phyloP scores from a whole-genome alignment of 2,329 filamentous ascomycete genomes.

The Cyclaneusma minus region DNA sequence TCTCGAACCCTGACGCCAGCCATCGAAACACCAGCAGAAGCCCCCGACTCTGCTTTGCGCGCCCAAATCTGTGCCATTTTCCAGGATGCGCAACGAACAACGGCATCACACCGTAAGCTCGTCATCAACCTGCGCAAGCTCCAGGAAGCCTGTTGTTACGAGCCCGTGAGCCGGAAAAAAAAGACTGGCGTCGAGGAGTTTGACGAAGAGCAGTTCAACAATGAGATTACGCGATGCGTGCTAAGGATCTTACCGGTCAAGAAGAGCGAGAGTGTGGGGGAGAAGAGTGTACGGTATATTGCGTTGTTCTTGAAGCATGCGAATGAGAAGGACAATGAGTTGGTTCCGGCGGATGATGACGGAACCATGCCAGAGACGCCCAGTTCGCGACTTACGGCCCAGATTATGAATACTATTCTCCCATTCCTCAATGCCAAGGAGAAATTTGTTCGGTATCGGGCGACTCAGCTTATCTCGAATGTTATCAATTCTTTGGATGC shows the following conservation, averaged over 20 bases:
- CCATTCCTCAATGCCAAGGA: conserved; percentile 77
- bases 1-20: conserved; percentile 6
- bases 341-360: conserved; percentile 43
- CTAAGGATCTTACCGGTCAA: conserved; percentile 72
- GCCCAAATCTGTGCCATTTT: conserved; percentile 59
- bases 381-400: conserved; percentile 60
- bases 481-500: conserved; percentile 85
- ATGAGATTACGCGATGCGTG: conserved; percentile 71
- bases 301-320: conserved; percentile 71
- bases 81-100: conserved; percentile 73
- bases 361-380: conserved; percentile 69
- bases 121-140: conserved; percentile 78
- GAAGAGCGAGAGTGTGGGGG: conserved; percentile 80
- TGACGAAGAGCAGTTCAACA: conserved; percentile 75
- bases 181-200: conserved; percentile 46
- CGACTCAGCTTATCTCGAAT: conserved; percentile 80
- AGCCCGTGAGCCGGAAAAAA: conserved; percentile 37
- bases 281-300: conserved; percentile 72
- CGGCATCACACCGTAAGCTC: conserved; percentile 78
- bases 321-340: conserved; percentile 54
- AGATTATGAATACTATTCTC: conserved; percentile 57
- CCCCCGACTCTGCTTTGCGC: conserved; percentile 54
- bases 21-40: conserved; percentile 51
- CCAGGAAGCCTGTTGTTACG: conserved; percentile 70
- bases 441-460: conserved; percentile 78